Percentiles rank a stretch among this genome's conserved stretches.
Conservation (phyloP, 2,329 filamentous ascomycete species). For the Cladosporium sphaerospermum region DNA sequence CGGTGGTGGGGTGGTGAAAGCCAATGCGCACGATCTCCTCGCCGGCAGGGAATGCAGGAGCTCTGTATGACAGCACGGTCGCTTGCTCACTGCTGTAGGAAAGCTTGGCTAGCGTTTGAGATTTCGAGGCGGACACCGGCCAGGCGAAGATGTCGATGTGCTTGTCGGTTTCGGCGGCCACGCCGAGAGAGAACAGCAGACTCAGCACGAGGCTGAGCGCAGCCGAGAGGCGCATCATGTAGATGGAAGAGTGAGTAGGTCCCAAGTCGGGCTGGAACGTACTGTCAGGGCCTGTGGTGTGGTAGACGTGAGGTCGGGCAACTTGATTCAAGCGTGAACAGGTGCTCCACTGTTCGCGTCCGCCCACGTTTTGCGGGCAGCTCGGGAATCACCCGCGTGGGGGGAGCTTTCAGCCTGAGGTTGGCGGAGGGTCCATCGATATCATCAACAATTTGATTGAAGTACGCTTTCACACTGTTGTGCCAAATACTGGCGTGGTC, state of each 20-base stretch:
- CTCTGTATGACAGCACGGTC: slow-evolving; percentile 34
- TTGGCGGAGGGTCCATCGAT: background rate
- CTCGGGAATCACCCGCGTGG: no score
- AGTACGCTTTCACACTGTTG: no score
- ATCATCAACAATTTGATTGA: slow-evolving; percentile 7
- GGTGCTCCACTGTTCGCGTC: no score
- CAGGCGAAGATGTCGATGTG: slow-evolving; percentile 32
- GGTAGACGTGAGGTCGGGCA: background rate
- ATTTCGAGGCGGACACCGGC: slow-evolving; percentile 30
- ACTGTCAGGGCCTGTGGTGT: background rate
- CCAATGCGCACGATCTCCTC: slow-evolving; percentile 40
- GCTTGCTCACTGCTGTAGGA: slow-evolving; percentile 37
- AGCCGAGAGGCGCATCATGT: slow-evolving; percentile 32
- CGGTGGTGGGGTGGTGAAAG: slow-evolving; percentile 33
- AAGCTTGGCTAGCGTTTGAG: slow-evolving; percentile 38
- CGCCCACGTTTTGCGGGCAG: no score
- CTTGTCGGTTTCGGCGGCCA: slow-evolving; percentile 20
- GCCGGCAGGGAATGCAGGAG: slow-evolving; percentile 26
- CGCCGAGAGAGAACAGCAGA: slow-evolving; percentile 29
- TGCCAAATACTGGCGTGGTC: no score
- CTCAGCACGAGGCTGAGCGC: slow-evolving; percentile 31
- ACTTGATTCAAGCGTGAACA: no score
- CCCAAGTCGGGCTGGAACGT: no score
- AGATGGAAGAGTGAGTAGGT: no score
- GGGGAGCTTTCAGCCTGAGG: background rate